Percentiles rank a stretch among this genome's conserved stretches.
phyloP scores from a whole-genome alignment of 192 early-diverging fungal species.

The Paraglomus occultum region DNA sequence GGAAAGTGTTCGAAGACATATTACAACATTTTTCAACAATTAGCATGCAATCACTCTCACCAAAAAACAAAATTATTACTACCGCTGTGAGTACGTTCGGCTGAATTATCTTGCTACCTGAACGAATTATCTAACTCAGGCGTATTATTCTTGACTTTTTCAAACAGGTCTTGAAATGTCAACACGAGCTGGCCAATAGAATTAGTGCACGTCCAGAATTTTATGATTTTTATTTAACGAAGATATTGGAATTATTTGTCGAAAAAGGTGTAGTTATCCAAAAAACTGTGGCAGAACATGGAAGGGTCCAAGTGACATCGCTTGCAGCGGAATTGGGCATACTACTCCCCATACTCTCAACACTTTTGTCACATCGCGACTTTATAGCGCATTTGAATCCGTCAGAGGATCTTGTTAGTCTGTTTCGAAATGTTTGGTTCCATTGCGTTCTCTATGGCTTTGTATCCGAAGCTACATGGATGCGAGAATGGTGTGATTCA shows the following conservation, averaged over 20 bases:
- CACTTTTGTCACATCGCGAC: constrained; percentile 56
- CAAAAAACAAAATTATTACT: constrained; percentile 48
- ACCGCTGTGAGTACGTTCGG: constrained; percentile 44
- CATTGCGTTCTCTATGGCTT: constrained; percentile 78
- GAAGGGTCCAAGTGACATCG: constrained; percentile 45
- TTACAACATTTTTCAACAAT: constrained; percentile 49
- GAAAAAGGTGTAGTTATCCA: constrained; percentile 62
- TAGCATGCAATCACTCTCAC: constrained; percentile 39
- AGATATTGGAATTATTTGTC: constrained; percentile 54
- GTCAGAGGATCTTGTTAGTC: constrained; percentile 57
- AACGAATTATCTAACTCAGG: background rate
- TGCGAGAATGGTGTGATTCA: constrained; percentile 68
- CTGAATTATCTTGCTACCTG: background rate
- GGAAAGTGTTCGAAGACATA: constrained; percentile 58
- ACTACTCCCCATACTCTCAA: constrained; percentile 59
- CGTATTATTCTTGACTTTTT: constrained; percentile 2
- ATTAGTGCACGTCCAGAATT: constrained; percentile 53
- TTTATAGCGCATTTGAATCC: constrained; percentile 57
- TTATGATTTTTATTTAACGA: constrained; percentile 50
- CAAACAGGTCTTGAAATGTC: constrained; percentile 44
- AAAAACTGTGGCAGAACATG: constrained; percentile 38
- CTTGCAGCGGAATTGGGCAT: constrained; percentile 52
- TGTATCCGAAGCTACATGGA: constrained; percentile 69
- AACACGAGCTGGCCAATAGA: constrained; percentile 48
- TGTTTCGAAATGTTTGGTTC: constrained; percentile 93